Evolutionary conservation across 768 basidiomycete genomes (phyloP).

Genomic region (Boletellus ananas): DNA sequence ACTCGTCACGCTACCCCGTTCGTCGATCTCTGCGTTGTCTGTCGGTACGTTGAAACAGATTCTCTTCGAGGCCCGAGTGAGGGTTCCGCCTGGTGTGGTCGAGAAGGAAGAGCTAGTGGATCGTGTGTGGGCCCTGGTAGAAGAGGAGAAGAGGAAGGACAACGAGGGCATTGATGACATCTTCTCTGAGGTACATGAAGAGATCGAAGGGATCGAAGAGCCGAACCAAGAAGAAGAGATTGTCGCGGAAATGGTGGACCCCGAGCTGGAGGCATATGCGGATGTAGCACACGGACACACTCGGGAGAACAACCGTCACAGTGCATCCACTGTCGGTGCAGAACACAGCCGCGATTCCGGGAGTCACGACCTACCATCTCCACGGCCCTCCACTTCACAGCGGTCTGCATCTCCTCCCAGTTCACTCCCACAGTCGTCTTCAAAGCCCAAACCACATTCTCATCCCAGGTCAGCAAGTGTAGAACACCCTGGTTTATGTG

Average conservation of each 20-base stretch:
- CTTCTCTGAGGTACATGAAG: conserved; percentile 21
- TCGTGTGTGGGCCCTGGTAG: conserved; percentile 59
- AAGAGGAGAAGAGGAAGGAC: conserved; percentile 56
- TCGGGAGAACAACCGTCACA: not conserved
- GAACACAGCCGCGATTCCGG: not conserved
- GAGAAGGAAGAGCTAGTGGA: conserved; percentile 84
- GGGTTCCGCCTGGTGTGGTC: conserved; percentile 49
- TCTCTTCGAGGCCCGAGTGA: conserved; percentile 76
- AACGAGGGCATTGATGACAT: conserved; percentile 36
- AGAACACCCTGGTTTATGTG: conserved; percentile 78
- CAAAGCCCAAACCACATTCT: conserved; percentile 38
- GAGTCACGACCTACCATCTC: not conserved
- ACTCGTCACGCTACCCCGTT: conserved; percentile 58
- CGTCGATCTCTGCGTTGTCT: conserved; percentile 56
- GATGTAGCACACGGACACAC: conserved; percentile 2
- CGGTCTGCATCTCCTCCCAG: conserved; percentile 22
- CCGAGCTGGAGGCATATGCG: conserved; percentile 9
- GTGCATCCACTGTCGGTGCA: not conserved
- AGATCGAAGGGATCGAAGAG: conserved; percentile 26
- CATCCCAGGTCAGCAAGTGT: conserved; percentile 18
- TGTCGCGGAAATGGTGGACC: conserved; percentile 15
- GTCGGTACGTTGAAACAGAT: conserved; percentile 75
- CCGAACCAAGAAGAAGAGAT: conserved; percentile 16
- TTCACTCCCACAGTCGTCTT: conserved; percentile 24
- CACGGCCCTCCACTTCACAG: conserved; percentile 14